Evolutionary conservation across 805 yeast species (phyloP).

Genomic region (Wickerhamiella galacta): DNA sequence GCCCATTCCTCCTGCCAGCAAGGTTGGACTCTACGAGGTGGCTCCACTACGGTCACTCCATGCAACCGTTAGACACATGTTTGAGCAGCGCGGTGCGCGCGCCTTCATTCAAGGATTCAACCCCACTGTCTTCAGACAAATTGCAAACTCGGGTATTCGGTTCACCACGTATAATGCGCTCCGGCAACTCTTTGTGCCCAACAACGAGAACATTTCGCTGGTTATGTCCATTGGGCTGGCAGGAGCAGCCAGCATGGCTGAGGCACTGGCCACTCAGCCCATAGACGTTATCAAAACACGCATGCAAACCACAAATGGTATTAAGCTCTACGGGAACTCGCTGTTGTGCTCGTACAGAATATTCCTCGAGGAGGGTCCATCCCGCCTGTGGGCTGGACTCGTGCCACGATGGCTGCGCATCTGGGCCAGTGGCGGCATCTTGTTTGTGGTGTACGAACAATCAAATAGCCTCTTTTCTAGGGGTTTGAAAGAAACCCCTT

Average conservation of each 20-base stretch:
- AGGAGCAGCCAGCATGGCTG: constrained; percentile 50
- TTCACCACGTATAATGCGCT: constrained; percentile 68
- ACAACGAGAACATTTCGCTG: constrained; percentile 13
- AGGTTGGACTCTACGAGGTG: constrained; percentile 16
- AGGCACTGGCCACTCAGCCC: constrained; percentile 71
- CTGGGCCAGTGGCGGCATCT: constrained; percentile 52
- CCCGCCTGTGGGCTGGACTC: constrained; percentile 23
- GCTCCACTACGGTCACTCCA: constrained; percentile 12
- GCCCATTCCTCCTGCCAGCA: neutral
- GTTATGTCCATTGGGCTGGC: constrained; percentile 29
- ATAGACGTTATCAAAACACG: constrained; percentile 75
- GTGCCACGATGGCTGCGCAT: constrained; percentile 53
- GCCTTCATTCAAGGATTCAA: constrained; percentile 73
- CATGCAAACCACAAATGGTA: constrained; percentile 46
- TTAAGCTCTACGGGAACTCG: constrained; percentile 21
- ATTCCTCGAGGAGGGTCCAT: constrained; percentile 26
- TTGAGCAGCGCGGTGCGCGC: constrained; percentile 48
- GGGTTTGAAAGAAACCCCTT: constrained; percentile 13
- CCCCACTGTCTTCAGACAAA: constrained; percentile 72
- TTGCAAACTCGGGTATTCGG: constrained; percentile 63
- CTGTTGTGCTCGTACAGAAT: constrained; percentile 22
- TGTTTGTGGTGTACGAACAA: constrained; percentile 41
- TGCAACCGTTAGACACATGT: constrained; percentile 37
- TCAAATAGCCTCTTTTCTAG: constrained; percentile 8
- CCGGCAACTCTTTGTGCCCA: constrained; percentile 34